Conservation (phyloP, 331 rosid species). For the Cucumis variabilis region DNA sequence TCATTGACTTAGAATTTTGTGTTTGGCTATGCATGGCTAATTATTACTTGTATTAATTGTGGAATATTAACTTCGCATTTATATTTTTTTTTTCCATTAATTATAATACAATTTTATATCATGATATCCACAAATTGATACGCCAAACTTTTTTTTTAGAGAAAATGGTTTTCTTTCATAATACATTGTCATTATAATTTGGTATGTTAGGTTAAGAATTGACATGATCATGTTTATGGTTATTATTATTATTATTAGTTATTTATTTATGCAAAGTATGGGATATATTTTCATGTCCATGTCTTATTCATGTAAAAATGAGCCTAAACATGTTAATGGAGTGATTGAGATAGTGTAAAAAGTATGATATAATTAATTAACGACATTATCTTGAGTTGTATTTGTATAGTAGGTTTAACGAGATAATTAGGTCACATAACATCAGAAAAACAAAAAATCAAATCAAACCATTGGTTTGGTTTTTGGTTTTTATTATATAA, state of each 20-base stretch:
- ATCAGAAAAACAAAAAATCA: too few relatives aligned
- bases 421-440: too few relatives aligned
- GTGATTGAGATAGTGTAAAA: neutral
- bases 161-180: too few relatives aligned
- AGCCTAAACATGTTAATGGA: neutral
- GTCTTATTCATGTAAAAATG: neutral
- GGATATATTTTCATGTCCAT: neutral
- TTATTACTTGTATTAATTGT: too few relatives aligned
- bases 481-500: too few relatives aligned
- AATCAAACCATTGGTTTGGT: too few relatives aligned
- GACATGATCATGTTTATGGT: neutral
- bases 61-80: neutral
- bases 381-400: too few relatives aligned
- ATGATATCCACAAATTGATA: neutral
- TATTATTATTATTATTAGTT: too few relatives aligned
- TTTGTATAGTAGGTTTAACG: neutral
- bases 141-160: neutral
- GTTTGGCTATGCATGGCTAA: too few relatives aligned
- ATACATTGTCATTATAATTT: neutral
- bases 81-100: too few relatives aligned
- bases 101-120: too few relatives aligned
- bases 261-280: neutral
- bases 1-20: too few relatives aligned
- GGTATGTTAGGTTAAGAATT: neutral
- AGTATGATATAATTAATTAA: neutral